phyloP scores from a whole-genome alignment of 257 asterid genomes.

The Phtheirospermum japonicum region DNA sequence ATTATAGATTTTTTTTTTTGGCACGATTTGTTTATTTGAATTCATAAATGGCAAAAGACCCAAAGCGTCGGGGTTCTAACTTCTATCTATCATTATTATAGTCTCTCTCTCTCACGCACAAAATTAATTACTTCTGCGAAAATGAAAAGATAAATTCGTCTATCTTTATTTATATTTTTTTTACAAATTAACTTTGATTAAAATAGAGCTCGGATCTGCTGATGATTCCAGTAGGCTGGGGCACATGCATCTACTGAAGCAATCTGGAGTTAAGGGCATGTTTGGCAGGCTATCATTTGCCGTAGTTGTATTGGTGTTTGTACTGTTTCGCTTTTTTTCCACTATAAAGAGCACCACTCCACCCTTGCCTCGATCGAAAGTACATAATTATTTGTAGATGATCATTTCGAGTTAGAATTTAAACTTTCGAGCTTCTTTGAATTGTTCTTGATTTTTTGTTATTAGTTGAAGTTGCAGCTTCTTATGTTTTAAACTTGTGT shows the following conservation, averaged over 20 bases:
- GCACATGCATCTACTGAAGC: constrained; percentile 68
- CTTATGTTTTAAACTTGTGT: no score
- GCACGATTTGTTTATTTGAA: no score
- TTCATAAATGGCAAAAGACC: neutral
- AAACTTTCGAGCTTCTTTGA: neutral
- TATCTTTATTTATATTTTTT: neutral
- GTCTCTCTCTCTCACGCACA: no score
- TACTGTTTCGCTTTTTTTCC: constrained; percentile 53
- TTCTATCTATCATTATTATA: no score
- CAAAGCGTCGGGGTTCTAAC: neutral
- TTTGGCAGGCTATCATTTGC: constrained; percentile 67
- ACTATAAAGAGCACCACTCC: constrained; percentile 40
- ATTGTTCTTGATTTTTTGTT: neutral
- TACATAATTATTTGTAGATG: constrained; percentile 16
- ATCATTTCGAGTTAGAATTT: constrained; percentile 5
- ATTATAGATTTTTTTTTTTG: no score
- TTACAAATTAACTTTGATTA: neutral
- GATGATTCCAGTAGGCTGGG: constrained; percentile 45
- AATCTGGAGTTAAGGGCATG: constrained; percentile 69
- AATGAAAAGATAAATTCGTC: constrained; percentile 50
- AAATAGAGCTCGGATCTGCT: constrained; percentile 36
- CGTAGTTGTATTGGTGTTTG: constrained; percentile 65
- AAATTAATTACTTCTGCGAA: neutral
- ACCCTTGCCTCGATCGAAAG: constrained; percentile 52
- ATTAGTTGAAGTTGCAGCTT: constrained; percentile 8